A percentile compares a stretch with the other conserved stretches of the same genome.
Conservation (phyloP, 1,284 basidiomycete species). For the Fomitiporia mediterranea region DNA sequence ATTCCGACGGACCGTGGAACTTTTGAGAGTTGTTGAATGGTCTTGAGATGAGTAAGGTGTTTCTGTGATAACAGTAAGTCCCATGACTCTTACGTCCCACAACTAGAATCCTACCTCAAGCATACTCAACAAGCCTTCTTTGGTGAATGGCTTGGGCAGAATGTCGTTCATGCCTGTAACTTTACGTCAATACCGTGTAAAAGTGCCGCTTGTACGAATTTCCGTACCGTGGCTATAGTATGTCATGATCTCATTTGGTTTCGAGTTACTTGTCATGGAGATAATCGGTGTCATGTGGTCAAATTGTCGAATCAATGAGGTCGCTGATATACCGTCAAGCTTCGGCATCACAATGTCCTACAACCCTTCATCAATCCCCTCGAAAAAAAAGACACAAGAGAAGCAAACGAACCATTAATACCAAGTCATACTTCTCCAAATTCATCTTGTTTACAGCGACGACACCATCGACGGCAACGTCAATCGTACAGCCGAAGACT, state of each 20-base stretch:
- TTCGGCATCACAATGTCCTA: constrained; percentile 95
- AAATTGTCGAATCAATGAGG: constrained; percentile 90
- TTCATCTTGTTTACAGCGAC: constrained; percentile 96
- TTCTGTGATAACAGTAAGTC: constrained; percentile 45
- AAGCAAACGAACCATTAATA: constrained; percentile 71
- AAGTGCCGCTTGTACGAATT: neutral
- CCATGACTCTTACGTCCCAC: neutral
- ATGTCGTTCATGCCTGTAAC: constrained; percentile 89
- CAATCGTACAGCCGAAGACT: constrained; percentile 92
- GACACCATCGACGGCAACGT: constrained; percentile 93
- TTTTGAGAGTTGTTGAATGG: constrained; percentile 77
- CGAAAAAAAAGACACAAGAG: constrained; percentile 10
- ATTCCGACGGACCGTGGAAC: constrained; percentile 70
- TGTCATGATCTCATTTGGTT: constrained; percentile 88
- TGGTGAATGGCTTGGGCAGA: constrained; percentile 95
- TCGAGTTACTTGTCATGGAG: constrained; percentile 93
- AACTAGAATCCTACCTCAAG: constrained; percentile 59
- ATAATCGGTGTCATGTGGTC: constrained; percentile 95
- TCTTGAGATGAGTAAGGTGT: constrained; percentile 90
- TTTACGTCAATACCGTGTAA: neutral
- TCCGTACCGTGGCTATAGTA: constrained; percentile 43
- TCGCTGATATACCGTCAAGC: constrained; percentile 86
- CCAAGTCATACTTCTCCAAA: constrained; percentile 89
- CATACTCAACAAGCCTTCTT: constrained; percentile 86
- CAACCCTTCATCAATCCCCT: neutral